Conservation (phyloP, 176 grass and related monocot species). For the Puccinellia tenuiflora region DNA sequence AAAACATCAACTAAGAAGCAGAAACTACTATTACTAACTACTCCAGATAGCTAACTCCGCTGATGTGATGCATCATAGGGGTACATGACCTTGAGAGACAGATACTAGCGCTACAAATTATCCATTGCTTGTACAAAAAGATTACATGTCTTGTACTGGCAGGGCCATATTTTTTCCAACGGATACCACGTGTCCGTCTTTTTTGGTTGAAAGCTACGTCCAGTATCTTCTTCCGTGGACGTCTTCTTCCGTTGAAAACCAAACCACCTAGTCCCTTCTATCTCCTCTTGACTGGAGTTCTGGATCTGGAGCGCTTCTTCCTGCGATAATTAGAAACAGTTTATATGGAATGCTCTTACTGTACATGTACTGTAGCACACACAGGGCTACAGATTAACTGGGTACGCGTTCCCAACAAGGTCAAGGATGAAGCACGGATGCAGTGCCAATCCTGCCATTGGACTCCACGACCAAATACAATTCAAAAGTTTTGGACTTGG, state of each 20-base stretch:
- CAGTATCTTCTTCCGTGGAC: background rate
- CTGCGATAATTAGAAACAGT: conserved; percentile 31
- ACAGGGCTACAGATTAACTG: background rate
- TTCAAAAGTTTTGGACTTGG: background rate
- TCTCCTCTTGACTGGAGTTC: conserved; percentile 49
- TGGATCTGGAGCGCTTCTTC: conserved; percentile 44
- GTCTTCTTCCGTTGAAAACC: too few species aligned
- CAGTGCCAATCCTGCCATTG: background rate
- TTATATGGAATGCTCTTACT: background rate
- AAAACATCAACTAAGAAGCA: too few species aligned
- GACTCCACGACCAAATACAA: background rate
- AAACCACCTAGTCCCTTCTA: conserved; percentile 11
- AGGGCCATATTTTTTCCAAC: too few species aligned
- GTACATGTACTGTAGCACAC: background rate
- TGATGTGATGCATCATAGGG: too few species aligned
- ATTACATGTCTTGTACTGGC: too few species aligned
- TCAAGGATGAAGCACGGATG: background rate
- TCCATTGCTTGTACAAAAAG: background rate
- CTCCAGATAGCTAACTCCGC: too few species aligned
- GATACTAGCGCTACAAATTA: background rate
- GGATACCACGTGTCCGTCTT: background rate
- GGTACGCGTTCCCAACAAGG: background rate
- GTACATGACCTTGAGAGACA: too few species aligned
- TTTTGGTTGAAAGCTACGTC: background rate
- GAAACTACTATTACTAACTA: too few species aligned